Evolutionary conservation across 2,329 filamentous ascomycete species (phyloP).

Genomic region (Colletotrichum sublineola): DNA sequence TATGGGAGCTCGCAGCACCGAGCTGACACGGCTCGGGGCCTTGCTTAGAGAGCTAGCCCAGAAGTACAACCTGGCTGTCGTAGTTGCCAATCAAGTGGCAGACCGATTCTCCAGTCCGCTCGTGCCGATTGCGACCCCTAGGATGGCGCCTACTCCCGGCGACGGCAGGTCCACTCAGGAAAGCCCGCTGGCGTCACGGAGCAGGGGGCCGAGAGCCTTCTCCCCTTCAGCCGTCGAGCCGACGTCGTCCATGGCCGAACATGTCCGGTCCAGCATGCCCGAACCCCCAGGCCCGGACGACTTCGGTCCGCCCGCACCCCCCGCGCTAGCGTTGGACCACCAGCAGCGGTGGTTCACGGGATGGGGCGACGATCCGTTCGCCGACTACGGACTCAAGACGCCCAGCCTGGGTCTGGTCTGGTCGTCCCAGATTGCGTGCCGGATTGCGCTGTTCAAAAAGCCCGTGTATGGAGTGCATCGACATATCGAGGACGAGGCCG

Average conservation of each 20-base stretch:
- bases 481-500: slow-evolving; percentile 55
- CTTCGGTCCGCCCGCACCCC: slow-evolving; percentile 52
- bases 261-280: slow-evolving; percentile 53
- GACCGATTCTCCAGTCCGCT: slow-evolving; percentile 76
- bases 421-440: slow-evolving; percentile 88
- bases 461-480: slow-evolving; percentile 62
- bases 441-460: slow-evolving; percentile 83
- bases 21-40: slow-evolving; percentile 82
- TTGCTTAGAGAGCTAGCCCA: slow-evolving; percentile 82
- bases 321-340: slow-evolving; percentile 81
- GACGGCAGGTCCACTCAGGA: slow-evolving; percentile 53
- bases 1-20: slow-evolving; percentile 81
- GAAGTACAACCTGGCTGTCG: slow-evolving; percentile 81
- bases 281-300: slow-evolving; percentile 58
- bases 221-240: slow-evolving; percentile 49
- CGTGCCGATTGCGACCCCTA: slow-evolving; percentile 43
- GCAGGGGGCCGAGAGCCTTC: slow-evolving; percentile 48
- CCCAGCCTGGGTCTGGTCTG: slow-evolving; percentile 90
- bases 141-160: slow-evolving; percentile 43
- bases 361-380: slow-evolving; percentile 81
- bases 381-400: slow-evolving; percentile 75
- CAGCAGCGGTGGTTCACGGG: slow-evolving; percentile 97
- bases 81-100: slow-evolving; percentile 95
- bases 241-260: slow-evolving; percentile 56
- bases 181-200: slow-evolving; percentile 65